Evolutionary conservation across 169 alveolate genomes (phyloP).

Genomic region (Cryptosporidium canis): DNA sequence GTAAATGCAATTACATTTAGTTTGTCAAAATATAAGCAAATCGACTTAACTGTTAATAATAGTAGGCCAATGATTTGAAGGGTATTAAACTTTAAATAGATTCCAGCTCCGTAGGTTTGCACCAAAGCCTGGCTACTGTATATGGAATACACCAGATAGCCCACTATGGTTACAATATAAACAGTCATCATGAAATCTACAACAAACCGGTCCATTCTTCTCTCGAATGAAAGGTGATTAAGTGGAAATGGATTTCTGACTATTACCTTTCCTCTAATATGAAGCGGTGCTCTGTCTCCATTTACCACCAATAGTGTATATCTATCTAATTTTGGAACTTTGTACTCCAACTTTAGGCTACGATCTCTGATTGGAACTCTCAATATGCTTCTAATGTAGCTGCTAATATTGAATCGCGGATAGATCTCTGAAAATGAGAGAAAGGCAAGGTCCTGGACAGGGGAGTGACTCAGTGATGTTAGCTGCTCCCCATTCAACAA

Average conservation of each 20-base stretch:
- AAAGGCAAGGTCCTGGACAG: slow-evolving; percentile 52
- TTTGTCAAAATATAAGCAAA: slow-evolving; percentile 32
- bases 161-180: slow-evolving; percentile 14
- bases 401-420: slow-evolving; percentile 30
- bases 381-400: slow-evolving; percentile 39
- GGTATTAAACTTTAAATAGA: background rate
- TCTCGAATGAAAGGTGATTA: slow-evolving; percentile 59
- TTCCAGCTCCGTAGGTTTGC: slow-evolving; percentile 2
- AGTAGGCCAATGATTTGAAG: slow-evolving; percentile 15
- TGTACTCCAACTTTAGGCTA: slow-evolving; percentile 3
- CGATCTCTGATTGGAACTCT: slow-evolving; percentile 32
- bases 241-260: slow-evolving; percentile 49
- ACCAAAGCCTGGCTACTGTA: background rate
- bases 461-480: slow-evolving; percentile 52
- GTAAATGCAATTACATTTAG: background rate
- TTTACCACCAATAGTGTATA: slow-evolving; percentile 61
- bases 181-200: slow-evolving; percentile 28
- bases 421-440: slow-evolving; percentile 26
- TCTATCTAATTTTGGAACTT: slow-evolving; percentile 29
- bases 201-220: slow-evolving; percentile 44
- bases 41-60: slow-evolving; percentile 7
- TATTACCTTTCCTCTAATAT: slow-evolving; percentile 16
- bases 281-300: slow-evolving; percentile 56
- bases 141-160: background rate
- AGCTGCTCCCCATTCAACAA: slow-evolving; percentile 51